phyloP scores from a whole-genome alignment of 495 filamentous ascomycete species.

The Cairneyella variabilis region DNA sequence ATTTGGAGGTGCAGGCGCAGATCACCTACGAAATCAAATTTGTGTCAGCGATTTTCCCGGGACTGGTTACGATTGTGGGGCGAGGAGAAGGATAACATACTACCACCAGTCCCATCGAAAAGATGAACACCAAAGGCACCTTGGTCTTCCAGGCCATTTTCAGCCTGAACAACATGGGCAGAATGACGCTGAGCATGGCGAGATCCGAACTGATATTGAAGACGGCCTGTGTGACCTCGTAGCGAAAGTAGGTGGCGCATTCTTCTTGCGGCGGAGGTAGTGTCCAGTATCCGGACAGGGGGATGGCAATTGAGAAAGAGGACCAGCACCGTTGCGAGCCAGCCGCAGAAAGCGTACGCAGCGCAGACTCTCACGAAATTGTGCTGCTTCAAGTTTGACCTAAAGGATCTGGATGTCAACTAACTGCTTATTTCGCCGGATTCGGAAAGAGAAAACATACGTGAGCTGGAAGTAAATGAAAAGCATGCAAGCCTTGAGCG shows the following conservation, averaged over 20 bases:
- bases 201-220: conserved; percentile 33
- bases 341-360: conserved; percentile 19
- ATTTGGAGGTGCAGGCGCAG: conserved; percentile 9
- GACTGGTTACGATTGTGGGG: not conserved
- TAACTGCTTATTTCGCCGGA: not conserved
- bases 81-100: conserved; percentile 1
- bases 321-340: conserved; percentile 20
- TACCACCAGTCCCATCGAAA: conserved; percentile 3
- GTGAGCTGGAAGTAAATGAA: conserved; percentile 51
- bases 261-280: conserved; percentile 31
- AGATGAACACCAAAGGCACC: conserved; percentile 5
- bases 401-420: not conserved
- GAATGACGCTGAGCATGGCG: conserved; percentile 24
- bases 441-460: conserved; percentile 19
- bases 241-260: conserved; percentile 48
- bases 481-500: conserved; percentile 48
- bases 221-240: conserved; percentile 43
- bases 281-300: conserved; percentile 23
- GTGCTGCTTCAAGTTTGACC: not conserved
- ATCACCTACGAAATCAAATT: not conserved
- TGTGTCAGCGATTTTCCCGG: not conserved
- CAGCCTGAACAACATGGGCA: conserved; percentile 23
- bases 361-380: conserved; percentile 20
- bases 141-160: conserved; percentile 13
- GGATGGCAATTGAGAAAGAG: conserved; percentile 25